These are phyloP conservation scores for Shiraia bambusicola DNA, from an alignment of 2,329 filamentous ascomycete species.

Conservation along the genomic window DNA sequence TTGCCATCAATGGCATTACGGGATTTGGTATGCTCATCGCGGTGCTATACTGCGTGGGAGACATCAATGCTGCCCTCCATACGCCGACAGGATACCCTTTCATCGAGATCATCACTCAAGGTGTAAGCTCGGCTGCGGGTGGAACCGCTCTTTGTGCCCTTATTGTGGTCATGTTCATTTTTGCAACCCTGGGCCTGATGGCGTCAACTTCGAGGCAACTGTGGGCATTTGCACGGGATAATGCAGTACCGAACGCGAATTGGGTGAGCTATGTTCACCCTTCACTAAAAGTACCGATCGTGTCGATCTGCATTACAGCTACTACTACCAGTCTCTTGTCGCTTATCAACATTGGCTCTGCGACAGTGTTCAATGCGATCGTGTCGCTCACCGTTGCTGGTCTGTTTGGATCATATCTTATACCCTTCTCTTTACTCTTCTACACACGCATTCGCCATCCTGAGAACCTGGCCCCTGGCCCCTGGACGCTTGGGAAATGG, in stretches of 20 bases:
- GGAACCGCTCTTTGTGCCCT: slow-evolving; percentile 23
- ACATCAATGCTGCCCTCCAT: slow-evolving; percentile 28
- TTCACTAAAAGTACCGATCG: slow-evolving; percentile 19
- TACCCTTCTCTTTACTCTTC: slow-evolving; percentile 14
- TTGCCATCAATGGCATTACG: slow-evolving; percentile 37
- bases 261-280: slow-evolving; percentile 14
- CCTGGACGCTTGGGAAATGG: slow-evolving; percentile 15
- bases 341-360: slow-evolving; percentile 20
- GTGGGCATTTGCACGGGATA: slow-evolving; percentile 25
- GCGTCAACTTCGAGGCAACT: slow-evolving; percentile 29
- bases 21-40: slow-evolving; percentile 40
- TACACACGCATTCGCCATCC: slow-evolving; percentile 13
- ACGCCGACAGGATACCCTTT: slow-evolving; percentile 40
- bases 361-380: slow-evolving; percentile 22
- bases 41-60: slow-evolving; percentile 39
- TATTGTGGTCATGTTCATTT: slow-evolving; percentile 23
- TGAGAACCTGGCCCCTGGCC: slow-evolving; percentile 1
- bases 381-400: slow-evolving; percentile 19
- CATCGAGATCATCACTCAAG: slow-evolving; percentile 39
- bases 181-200: slow-evolving; percentile 26
- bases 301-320: slow-evolving; percentile 13
- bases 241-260: slow-evolving; percentile 37
- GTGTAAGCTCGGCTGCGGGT: slow-evolving; percentile 16
- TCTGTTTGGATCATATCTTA: slow-evolving; percentile 22
- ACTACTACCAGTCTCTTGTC: slow-evolving; percentile 10